These are phyloP conservation scores for Fusarium clavum DNA, from an alignment of 2,329 filamentous ascomycete species.

Conservation along the genomic window DNA sequence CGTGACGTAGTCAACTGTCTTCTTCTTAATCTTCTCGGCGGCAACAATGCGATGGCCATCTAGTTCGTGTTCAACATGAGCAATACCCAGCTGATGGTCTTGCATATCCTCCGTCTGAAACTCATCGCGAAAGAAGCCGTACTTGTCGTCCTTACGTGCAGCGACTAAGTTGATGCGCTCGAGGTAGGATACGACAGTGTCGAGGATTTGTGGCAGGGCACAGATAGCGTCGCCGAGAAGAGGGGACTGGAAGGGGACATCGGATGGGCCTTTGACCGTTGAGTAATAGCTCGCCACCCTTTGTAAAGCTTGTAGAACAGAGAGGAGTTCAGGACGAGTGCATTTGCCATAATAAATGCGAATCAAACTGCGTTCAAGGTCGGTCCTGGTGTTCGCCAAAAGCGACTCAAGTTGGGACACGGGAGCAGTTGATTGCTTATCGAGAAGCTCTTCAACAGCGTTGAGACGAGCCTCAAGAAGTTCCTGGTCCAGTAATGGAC, in stretches of 20 bases:
- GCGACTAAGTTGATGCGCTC: slow-evolving; percentile 87
- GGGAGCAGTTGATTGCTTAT: slow-evolving; percentile 71
- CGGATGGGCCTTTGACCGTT: slow-evolving; percentile 70
- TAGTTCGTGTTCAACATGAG: slow-evolving; percentile 90
- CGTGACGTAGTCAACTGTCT: slow-evolving; percentile 79
- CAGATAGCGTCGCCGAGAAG: slow-evolving; percentile 78
- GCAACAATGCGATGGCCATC: slow-evolving; percentile 79
- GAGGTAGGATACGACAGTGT: slow-evolving; percentile 78
- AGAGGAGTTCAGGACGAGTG: slow-evolving; percentile 86
- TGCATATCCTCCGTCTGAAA: slow-evolving; percentile 90
- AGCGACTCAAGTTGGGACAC: slow-evolving; percentile 81
- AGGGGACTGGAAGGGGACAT: slow-evolving; percentile 78
- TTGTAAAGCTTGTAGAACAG: slow-evolving; percentile 86
- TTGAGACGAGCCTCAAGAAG: slow-evolving; percentile 81
- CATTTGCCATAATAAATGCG: slow-evolving; percentile 98
- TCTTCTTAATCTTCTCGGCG: slow-evolving; percentile 77
- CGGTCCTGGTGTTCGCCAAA: slow-evolving; percentile 77
- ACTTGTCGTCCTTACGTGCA: slow-evolving; percentile 90
- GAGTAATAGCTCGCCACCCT: slow-evolving; percentile 82
- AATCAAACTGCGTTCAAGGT: slow-evolving; percentile 93
- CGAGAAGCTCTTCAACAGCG: slow-evolving; percentile 87
- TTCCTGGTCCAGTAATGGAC: slow-evolving; percentile 82
- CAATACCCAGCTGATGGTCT: slow-evolving; percentile 90
- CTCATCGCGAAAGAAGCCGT: slow-evolving; percentile 88
- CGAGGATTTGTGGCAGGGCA: slow-evolving; percentile 79